Conservation (phyloP, 352 stramenopile genomes). For the Elongisporangium senticosum region DNA sequence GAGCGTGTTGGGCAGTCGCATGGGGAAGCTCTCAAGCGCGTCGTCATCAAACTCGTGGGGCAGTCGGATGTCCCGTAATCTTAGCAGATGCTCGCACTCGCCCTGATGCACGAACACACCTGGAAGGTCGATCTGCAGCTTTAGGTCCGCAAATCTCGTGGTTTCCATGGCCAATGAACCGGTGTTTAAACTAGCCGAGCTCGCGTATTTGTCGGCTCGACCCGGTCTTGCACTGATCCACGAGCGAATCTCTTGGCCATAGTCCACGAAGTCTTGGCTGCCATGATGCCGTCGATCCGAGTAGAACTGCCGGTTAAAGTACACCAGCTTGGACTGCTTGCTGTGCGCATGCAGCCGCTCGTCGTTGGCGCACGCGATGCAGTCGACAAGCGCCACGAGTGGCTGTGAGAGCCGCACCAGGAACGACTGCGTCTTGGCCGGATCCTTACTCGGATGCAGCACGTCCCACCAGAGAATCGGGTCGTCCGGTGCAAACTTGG, state of each 20-base stretch:
- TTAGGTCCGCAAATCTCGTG: conserved; percentile 43
- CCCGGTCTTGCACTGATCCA: conserved; percentile 46
- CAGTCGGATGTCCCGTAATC: conserved; percentile 57
- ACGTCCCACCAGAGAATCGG: conserved; percentile 68
- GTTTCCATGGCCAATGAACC: conserved; percentile 25
- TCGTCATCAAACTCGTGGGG: conserved; percentile 43
- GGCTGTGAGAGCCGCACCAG: conserved; percentile 55
- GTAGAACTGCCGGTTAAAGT: conserved; percentile 60
- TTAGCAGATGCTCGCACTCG: conserved; percentile 69
- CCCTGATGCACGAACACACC: conserved; percentile 73
- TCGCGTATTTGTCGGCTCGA: conserved; percentile 23
- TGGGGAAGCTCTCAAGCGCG: conserved; percentile 27
- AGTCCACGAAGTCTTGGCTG: conserved; percentile 30
- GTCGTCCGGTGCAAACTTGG: conserved; percentile 21
- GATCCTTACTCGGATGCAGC: conserved; percentile 64
- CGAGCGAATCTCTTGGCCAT: conserved; percentile 40
- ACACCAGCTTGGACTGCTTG: conserved; percentile 46
- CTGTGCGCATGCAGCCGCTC: conserved; percentile 40
- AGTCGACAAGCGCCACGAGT: conserved; percentile 47
- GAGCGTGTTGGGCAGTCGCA: conserved; percentile 53
- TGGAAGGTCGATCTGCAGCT: conserved; percentile 45
- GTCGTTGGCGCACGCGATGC: conserved; percentile 62
- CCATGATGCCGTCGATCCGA: conserved; percentile 25
- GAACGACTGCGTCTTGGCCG: conserved; percentile 62
- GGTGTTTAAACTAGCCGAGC: conserved; percentile 2